These are phyloP conservation scores for Cryptosporidium viatorum DNA, from an alignment of 169 alveolate genomes.

Conservation along the genomic window DNA sequence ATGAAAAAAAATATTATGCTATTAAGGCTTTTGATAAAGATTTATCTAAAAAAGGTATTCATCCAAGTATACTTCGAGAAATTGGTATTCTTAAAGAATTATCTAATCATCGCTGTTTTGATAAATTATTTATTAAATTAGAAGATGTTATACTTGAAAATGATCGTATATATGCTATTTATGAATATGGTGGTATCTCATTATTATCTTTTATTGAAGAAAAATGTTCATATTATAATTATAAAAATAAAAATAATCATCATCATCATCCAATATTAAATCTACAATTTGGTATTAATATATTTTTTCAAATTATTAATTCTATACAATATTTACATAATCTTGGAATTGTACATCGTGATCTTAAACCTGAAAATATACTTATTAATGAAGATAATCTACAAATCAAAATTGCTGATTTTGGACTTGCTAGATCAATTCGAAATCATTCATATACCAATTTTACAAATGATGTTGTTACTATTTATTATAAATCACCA, in stretches of 20 bases:
- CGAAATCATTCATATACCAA: conserved; percentile 50
- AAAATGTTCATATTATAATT: not conserved
- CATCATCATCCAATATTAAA: not conserved
- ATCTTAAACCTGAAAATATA: conserved; percentile 70
- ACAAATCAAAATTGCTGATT: conserved; percentile 58
- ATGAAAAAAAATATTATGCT: conserved; percentile 20
- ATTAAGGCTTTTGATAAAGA: conserved; percentile 68
- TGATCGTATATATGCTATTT: conserved; percentile 59
- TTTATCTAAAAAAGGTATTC: conserved; percentile 67
- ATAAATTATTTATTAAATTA: conserved; percentile 16
- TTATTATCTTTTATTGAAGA: conserved; percentile 51
- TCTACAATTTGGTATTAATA: conserved; percentile 32
- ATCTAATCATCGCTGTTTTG: not conserved
- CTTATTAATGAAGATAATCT: conserved; percentile 49
- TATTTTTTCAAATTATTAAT: conserved; percentile 43
- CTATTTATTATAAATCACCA: conserved; percentile 64
- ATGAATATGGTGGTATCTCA: conserved; percentile 72
- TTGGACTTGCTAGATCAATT: conserved; percentile 70
- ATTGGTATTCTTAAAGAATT: conserved; percentile 64
- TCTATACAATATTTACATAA: conserved; percentile 53
- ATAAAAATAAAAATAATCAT: not conserved
- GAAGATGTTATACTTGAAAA: conserved; percentile 42
- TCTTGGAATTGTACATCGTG: conserved; percentile 73
- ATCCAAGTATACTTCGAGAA: conserved; percentile 73
- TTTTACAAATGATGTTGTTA: conserved; percentile 63